These are phyloP conservation scores for Rosellinia necatrix DNA, from an alignment of 2,329 filamentous ascomycete species.

Conservation along the genomic window DNA sequence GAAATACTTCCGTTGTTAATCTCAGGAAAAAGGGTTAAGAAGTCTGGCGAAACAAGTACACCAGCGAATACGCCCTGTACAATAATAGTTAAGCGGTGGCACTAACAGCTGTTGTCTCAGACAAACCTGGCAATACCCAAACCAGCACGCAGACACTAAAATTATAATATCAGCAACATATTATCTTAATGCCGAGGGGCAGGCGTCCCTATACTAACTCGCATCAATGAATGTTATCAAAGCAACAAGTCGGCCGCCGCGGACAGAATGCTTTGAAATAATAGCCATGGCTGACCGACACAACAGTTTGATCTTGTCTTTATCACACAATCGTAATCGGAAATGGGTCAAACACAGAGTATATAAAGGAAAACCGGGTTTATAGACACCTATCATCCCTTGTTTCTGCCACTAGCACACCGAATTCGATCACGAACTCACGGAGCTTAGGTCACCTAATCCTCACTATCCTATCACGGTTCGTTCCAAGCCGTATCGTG, in stretches of 20 bases:
- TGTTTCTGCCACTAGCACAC: not conserved
- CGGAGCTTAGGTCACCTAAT: slow-evolving; percentile 9
- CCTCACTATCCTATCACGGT: not conserved
- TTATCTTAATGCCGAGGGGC: slow-evolving; percentile 26
- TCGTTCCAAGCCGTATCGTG: too few species aligned
- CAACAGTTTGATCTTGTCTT: too few species aligned
- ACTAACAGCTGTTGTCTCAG: slow-evolving; percentile 20
- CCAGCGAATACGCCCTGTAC: slow-evolving; percentile 49
- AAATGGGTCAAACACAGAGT: not conserved
- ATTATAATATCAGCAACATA: not conserved
- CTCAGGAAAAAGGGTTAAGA: slow-evolving; percentile 45
- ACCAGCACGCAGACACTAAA: slow-evolving; percentile 41
- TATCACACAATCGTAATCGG: too few species aligned
- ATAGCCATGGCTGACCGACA: slow-evolving; percentile 16
- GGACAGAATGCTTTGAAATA: slow-evolving; percentile 2
- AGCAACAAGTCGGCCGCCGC: slow-evolving; percentile 33
- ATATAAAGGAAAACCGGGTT: not conserved
- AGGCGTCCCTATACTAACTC: slow-evolving; percentile 33
- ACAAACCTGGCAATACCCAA: slow-evolving; percentile 40
- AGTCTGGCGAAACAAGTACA: slow-evolving; percentile 48
- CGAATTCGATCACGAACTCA: slow-evolving; percentile 7
- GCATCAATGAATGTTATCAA: slow-evolving; percentile 40
- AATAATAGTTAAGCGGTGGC: not conserved
- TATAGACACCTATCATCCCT: not conserved
- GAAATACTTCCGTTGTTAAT: slow-evolving; percentile 47